Base-by-base conservation (phyloP, 306 rosid species). In the Clitoria ternatea region DNA sequence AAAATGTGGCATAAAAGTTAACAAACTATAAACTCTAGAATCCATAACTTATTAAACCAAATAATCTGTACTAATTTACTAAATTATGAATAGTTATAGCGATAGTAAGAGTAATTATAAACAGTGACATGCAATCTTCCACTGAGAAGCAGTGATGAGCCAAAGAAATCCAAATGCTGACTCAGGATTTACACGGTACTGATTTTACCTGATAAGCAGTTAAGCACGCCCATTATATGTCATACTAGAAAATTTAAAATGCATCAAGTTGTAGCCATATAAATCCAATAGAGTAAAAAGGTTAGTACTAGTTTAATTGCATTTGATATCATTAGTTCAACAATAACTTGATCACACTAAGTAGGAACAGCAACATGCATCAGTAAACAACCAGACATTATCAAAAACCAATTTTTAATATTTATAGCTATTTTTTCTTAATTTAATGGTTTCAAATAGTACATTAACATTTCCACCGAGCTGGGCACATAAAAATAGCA, bases 281-380 rank as follows among this genome's bases (percentile, higher is more conserved):
- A 49, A 66, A 36, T 42, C 30, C 29, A 11, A 68, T 68, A 56
- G 35, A 39, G 13, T 59, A 59, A 66, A 27, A 79, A 24, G 42
- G 75, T 43, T 26, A 29, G 56, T 7, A 40, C 52, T 53, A n/a
- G 39, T 17, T 47, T 66, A 26, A 37, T 56, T 37, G 22, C 56
- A 49, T 74, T 57, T 17, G 70, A 65, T 75, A 64, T 66, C 30
- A 17, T 76, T 26, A 43, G 60, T 67, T 47, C 36, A 44, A 60
- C 19, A 24, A 48, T 57, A 66, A 15, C 3, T 27, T 47, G 36
- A 4, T 33, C 8, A 14, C 33, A 22, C 29, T 11, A 66, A 27
- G 18, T 23, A 40, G 14, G 29, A 24, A 43, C 13, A 66, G 48
- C 61, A 23, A 66, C 61, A 43, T 55, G 45, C 18, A 67, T 45